phyloP scores from a whole-genome alignment of 2,329 filamentous ascomycete species.

The Biscogniauxia mediterranea region DNA sequence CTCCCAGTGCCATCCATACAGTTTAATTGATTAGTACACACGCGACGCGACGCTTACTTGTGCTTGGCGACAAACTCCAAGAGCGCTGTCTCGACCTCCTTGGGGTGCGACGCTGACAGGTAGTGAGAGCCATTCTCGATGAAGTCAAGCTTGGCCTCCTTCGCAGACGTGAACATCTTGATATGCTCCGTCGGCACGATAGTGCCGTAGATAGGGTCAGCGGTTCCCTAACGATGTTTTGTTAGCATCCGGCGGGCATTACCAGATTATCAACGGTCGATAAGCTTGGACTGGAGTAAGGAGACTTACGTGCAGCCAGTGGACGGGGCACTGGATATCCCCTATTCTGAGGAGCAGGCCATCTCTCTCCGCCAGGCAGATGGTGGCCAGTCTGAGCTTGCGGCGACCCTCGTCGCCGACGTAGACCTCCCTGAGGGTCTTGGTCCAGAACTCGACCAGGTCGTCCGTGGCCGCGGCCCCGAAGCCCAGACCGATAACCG shows the following conservation, averaged over 20 bases:
- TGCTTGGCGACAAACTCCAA: slow-evolving; percentile 15
- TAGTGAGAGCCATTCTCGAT: slow-evolving; percentile 49
- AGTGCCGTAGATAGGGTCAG: slow-evolving; percentile 43
- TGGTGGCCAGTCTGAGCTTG: slow-evolving; percentile 46
- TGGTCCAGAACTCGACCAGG: slow-evolving; percentile 44
- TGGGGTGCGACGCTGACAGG: slow-evolving; percentile 47
- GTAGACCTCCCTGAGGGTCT: slow-evolving; percentile 46
- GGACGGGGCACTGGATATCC: slow-evolving; percentile 50
- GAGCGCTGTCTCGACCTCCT: slow-evolving; percentile 44
- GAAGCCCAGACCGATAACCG: slow-evolving; percentile 47
- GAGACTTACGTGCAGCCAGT: slow-evolving; percentile 50
- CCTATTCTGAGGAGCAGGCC: slow-evolving; percentile 44
- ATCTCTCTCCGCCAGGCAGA: slow-evolving; percentile 46
- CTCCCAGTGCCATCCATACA: not conserved
- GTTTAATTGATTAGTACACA: not conserved
- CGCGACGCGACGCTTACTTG: not conserved
- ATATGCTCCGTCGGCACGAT: slow-evolving; percentile 46
- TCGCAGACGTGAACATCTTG: slow-evolving; percentile 46
- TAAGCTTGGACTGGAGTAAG: not conserved
- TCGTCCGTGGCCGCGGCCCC: slow-evolving; percentile 38
- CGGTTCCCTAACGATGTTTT: slow-evolving; percentile 38
- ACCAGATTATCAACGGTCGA: not conserved
- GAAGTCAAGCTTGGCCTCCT: slow-evolving; percentile 42
- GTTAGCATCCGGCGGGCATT: not conserved
- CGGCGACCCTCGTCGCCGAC: slow-evolving; percentile 48